phyloP scores from a whole-genome alignment of 1,139 yeast genomes.

The Pneumocystis wakefieldiae region DNA sequence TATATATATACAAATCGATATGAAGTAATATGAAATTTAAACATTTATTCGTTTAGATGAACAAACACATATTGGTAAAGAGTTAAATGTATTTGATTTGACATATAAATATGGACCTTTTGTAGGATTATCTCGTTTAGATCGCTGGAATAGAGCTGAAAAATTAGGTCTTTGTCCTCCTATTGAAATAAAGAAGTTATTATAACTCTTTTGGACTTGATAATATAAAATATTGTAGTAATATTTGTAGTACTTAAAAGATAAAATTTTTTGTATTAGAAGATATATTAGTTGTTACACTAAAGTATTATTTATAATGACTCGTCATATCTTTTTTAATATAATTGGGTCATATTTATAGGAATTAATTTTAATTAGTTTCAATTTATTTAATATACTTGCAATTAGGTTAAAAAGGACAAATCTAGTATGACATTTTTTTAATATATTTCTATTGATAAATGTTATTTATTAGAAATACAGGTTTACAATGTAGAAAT shows the following conservation, averaged over 20 bases:
- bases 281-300: no score
- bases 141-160: constrained; percentile 81
- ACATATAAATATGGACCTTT: constrained; percentile 26
- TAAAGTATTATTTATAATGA: no score
- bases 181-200: constrained; percentile 20
- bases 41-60: constrained; percentile 12
- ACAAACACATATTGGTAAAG: constrained; percentile 20
- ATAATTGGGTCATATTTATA: no score
- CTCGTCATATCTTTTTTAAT: no score
- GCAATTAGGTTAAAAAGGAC: no score
- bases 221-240: neutral
- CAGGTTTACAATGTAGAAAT: neutral
- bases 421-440: no score
- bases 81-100: constrained; percentile 26
- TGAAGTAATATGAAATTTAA: neutral
- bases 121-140: constrained; percentile 26
- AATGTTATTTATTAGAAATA: neutral
- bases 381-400: no score
- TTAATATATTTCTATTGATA: no score
- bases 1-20: neutral
- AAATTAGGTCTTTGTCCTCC: constrained; percentile 46
- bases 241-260: neutral
- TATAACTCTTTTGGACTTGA: constrained; percentile 9
- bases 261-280: no score
- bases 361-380: no score